Percentiles rank a stretch among this genome's conserved stretches.
Conservation (phyloP, 148 eudicot genomes). For the Dysphania ambrosioides region DNA sequence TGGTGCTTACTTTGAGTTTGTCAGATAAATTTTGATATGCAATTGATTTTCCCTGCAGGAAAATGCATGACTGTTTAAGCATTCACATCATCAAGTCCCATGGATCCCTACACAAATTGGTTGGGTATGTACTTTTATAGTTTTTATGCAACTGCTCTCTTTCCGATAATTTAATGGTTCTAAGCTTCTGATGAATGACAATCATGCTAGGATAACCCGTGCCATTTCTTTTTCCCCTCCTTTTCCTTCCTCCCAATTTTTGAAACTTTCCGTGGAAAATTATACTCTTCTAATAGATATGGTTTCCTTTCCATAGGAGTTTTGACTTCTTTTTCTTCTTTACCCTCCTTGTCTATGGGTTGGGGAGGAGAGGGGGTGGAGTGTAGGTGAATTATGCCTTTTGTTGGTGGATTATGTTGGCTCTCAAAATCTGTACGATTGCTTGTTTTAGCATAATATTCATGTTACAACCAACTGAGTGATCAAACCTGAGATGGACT, state of each 20-base stretch:
- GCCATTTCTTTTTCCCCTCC: neutral
- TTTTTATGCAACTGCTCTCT: slow-evolving; percentile 2
- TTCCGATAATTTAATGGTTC: slow-evolving; percentile 3
- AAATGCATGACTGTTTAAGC: slow-evolving; percentile 96
- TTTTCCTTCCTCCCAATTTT: neutral
- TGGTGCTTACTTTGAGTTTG: neutral
- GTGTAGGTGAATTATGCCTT: neutral
- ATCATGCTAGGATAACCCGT: neutral
- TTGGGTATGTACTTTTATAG: slow-evolving; percentile 49
- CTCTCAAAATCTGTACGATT: neutral
- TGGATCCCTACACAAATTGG: slow-evolving; percentile 53
- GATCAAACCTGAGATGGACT: neutral
- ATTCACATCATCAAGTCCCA: slow-evolving; percentile 63
- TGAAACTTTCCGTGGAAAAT: neutral
- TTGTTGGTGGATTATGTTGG: neutral
- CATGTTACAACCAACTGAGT: neutral
- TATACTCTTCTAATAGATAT: neutral
- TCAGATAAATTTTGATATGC: neutral
- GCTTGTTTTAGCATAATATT: neutral
- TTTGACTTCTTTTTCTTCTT: neutral
- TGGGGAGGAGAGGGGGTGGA: neutral
- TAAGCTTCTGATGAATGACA: slow-evolving; percentile 4
- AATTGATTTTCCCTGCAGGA: slow-evolving; percentile 40
- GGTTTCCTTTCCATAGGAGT: too few species aligned
- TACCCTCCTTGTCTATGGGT: neutral